These are phyloP conservation scores for Plasmodium ovale DNA, from an alignment of 169 alveolate species.

Conservation along the genomic window DNA sequence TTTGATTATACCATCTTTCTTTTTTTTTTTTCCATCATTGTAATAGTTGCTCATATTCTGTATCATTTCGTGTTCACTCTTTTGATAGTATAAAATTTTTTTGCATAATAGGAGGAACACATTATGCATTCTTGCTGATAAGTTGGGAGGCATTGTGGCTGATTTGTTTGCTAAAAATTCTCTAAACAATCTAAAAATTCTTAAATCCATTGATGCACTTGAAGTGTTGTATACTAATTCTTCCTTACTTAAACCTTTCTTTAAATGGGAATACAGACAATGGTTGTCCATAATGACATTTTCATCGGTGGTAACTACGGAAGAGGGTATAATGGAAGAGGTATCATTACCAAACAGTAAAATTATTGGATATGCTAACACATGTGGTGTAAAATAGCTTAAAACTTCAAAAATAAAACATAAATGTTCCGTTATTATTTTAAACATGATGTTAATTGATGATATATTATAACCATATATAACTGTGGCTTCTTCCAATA, in stretches of 20 bases:
- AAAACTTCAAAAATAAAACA: conserved; percentile 67
- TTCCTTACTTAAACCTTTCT: conserved; percentile 30
- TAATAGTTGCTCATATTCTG: conserved; percentile 3
- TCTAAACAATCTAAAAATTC: conserved; percentile 60
- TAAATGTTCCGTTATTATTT: conserved; percentile 61
- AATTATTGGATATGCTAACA: conserved; percentile 59
- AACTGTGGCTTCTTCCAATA: conserved; percentile 65
- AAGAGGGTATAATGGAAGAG: neutral
- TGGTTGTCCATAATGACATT: neutral
- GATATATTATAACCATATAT: conserved; percentile 47
- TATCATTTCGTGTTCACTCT: conserved; percentile 44
- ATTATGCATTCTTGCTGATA: conserved; percentile 49
- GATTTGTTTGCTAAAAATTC: conserved; percentile 59
- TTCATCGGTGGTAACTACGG: neutral
- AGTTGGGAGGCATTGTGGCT: conserved; percentile 20
- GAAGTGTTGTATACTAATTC: conserved; percentile 37
- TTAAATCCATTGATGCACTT: conserved; percentile 37
- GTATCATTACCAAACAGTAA: conserved; percentile 17
- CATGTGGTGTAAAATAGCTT: conserved; percentile 71
- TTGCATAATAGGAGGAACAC: conserved; percentile 31
- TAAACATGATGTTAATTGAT: conserved; percentile 31
- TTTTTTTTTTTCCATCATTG: conserved; percentile 15
- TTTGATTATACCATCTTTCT: conserved; percentile 32
- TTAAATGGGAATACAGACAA: neutral
- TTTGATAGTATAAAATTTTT: conserved; percentile 59